These are phyloP conservation scores for Cladosporium sp. DNA, from an alignment of 2,329 filamentous ascomycete species.

Conservation along the genomic window DNA sequence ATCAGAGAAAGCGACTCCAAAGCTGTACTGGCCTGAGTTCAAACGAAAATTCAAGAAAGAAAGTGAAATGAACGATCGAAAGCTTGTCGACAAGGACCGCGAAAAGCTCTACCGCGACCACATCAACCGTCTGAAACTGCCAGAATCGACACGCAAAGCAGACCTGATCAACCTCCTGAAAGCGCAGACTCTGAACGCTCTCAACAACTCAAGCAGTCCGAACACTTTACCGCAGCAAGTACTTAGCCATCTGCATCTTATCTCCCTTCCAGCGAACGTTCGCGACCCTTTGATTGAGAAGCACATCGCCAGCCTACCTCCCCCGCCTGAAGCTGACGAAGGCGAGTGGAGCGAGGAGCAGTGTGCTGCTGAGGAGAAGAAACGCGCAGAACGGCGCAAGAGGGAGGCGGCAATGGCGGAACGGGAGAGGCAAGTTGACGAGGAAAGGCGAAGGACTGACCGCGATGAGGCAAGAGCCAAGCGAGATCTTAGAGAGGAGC, in stretches of 20 bases:
- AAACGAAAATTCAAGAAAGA: constrained; percentile 86
- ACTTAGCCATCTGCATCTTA: constrained; percentile 64
- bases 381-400: constrained; percentile 19
- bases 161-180: constrained; percentile 66
- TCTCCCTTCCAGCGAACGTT: constrained; percentile 58
- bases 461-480: constrained; percentile 21
- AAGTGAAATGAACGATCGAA: constrained; percentile 68
- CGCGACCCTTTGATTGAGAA: constrained; percentile 64
- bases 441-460: constrained; percentile 22
- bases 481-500: constrained; percentile 14
- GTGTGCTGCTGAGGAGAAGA: constrained; percentile 30
- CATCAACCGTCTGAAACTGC: constrained; percentile 60
- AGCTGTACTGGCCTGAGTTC: constrained; percentile 97
- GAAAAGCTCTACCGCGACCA: constrained; percentile 79
- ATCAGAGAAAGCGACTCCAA: constrained; percentile 76
- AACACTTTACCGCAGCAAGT: constrained; percentile 59
- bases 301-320: constrained; percentile 60
- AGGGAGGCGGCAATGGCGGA: constrained; percentile 66
- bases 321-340: constrained; percentile 25
- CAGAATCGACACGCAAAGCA: constrained; percentile 62
- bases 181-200: constrained; percentile 51
- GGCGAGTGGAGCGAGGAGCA: constrained; percentile 51
- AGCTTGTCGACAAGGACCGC: constrained; percentile 59
- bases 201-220: constrained; percentile 58
- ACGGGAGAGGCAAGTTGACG: constrained; percentile 43